Conservation (phyloP, 768 basidiomycete species). For the Galerina marginata region DNA sequence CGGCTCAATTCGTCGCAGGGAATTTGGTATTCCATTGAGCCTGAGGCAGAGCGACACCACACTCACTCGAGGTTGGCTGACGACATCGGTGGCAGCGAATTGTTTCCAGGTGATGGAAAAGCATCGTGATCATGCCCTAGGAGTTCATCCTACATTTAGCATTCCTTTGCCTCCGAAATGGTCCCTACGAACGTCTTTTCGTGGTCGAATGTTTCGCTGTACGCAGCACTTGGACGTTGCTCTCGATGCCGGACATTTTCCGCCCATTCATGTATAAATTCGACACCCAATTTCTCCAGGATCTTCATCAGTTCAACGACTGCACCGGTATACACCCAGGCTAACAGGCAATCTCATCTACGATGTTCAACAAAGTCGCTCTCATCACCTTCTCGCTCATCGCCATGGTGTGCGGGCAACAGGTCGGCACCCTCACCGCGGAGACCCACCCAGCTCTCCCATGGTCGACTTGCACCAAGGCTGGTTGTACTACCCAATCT, state of each 20-base stretch:
- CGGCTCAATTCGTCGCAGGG: background rate
- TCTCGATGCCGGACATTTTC: constrained; percentile 29
- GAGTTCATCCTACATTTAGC: background rate
- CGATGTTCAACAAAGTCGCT: constrained; percentile 42
- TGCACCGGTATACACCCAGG: constrained; percentile 23
- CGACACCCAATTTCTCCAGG: constrained; percentile 3
- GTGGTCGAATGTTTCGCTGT: background rate
- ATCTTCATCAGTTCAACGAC: constrained; percentile 25
- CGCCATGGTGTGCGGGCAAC: constrained; percentile 49
- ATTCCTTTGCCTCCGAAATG: background rate
- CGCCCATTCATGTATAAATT: constrained; percentile 26
- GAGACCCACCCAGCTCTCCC: constrained; percentile 56
- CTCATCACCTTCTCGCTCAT: constrained; percentile 39
- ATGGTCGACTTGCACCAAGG: constrained; percentile 48
- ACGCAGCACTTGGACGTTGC: background rate
- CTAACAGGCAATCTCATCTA: constrained; percentile 12
- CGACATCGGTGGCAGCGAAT: background rate
- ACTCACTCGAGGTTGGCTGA: too few species aligned
- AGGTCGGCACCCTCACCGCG: constrained; percentile 51
- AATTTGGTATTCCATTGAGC: background rate
- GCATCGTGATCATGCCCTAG: constrained; percentile 1
- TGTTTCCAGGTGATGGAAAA: background rate
- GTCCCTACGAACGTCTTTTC: background rate
- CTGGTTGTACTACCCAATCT: constrained; percentile 41
- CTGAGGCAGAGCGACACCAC: background rate